These are phyloP conservation scores for Pisolithus sp. DNA, from an alignment of 768 basidiomycete genomes.

Conservation along the genomic window DNA sequence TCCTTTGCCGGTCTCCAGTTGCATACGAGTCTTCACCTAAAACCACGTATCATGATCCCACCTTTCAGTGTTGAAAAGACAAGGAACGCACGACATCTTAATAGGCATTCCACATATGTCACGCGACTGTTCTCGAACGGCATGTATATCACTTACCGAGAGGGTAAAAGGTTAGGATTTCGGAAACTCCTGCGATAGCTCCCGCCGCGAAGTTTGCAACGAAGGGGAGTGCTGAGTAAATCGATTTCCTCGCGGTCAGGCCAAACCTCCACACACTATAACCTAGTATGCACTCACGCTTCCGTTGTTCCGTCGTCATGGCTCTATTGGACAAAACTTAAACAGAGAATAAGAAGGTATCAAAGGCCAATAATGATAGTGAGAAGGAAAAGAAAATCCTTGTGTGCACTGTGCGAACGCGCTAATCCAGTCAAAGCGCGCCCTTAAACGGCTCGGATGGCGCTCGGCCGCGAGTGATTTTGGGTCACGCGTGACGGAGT, in stretches of 20 bases:
- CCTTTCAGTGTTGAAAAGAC: background rate
- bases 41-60: background rate
- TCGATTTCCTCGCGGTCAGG: conserved; percentile 1
- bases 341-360: background rate
- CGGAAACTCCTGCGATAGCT: conserved; percentile 89
- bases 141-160: conserved; percentile 53
- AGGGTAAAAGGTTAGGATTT: conserved; percentile 82
- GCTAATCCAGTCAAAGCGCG: background rate
- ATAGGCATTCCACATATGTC: conserved; percentile 4
- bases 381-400: background rate
- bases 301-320: conserved; percentile 28
- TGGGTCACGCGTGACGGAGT: too few relatives aligned
- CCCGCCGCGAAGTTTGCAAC: conserved; percentile 89
- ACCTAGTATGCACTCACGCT: conserved; percentile 18
- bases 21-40: conserved; percentile 97
- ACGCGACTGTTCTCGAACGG: background rate
- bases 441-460: too few relatives aligned
- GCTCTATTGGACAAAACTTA: background rate
- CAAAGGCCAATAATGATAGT: background rate
- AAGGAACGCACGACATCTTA: conserved; percentile 74
- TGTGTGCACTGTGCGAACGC: background rate
- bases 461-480: too few relatives aligned
- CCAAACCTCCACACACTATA: conserved; percentile 1
- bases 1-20: conserved; percentile 82
- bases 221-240: conserved; percentile 66